Evolutionary conservation across 2,329 filamentous ascomycete species (phyloP), one percentile per base, ranked within the genome.

Genomic region (Botrytis sinoallii): DNA sequence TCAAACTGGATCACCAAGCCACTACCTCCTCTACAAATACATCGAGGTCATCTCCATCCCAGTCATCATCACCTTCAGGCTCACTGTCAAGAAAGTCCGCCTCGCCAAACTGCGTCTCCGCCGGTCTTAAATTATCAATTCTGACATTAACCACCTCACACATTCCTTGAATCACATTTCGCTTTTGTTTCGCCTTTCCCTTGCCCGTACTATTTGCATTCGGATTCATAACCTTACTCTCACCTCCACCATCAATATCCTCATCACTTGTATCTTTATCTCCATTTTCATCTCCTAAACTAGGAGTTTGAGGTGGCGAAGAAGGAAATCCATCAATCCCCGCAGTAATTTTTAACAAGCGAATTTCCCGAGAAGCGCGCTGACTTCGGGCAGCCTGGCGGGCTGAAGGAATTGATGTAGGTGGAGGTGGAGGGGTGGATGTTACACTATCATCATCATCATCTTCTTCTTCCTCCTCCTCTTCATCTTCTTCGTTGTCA

Each of bases 51-150:
- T 80, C 78, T 0, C 78, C 85, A 46, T 86, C 85, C 74, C 87
- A 72, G 64, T 87, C 85, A 52, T 85, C 83, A 67, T 88, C 87
- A 7, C 88, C 88, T 68, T 89, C 85, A 88, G 80, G 81, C 76
- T 88, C 87, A 10, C 82, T 83, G 75, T 88, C 87, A 22, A 93
- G 81, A 77, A 95, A 95, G 80, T 95, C 92, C 1, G 87, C 88
- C 85, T 94, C 93, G 35, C 86, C 87, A 76, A 87, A 93, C 75
- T 91, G 89, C 38, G 87, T 83, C 82, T 94, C 92, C 3, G 86
- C 86, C 8, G 90, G 90, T 75, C 93, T 90, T 79, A 93, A 88
- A 80, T 95, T 95, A 81, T 95, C 93, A 77, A 95, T 90, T 63
- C 89, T 84, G 61, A 95, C 87, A 74, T 92, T 88, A 29, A 95